phyloP scores from a whole-genome alignment of 1,284 basidiomycete genomes.

The Heterobasidion occidentale region DNA sequence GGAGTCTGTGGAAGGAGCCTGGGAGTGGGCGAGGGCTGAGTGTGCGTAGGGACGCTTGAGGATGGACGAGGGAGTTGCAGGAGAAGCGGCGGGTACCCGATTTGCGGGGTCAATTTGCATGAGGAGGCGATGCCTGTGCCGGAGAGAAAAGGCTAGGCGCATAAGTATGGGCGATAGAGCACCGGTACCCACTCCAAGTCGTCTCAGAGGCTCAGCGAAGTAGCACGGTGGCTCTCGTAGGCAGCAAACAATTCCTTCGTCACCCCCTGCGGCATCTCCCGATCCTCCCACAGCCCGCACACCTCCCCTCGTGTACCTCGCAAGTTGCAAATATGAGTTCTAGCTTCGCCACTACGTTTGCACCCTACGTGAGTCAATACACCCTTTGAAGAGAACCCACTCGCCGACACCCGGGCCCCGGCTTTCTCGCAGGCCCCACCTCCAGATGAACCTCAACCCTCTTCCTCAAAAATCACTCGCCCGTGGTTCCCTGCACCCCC shows the following conservation, averaged over 20 bases:
- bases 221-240: background rate
- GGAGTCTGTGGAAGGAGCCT: background rate
- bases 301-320: no score
- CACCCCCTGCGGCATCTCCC: no score
- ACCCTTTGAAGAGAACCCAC: background rate
- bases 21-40: background rate
- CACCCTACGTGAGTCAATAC: constrained; percentile 40
- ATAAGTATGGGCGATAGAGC: constrained; percentile 23
- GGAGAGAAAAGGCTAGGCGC: constrained; percentile 40
- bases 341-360: constrained; percentile 32
- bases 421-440: constrained; percentile 39
- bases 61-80: constrained; percentile 5
- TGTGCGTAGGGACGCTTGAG: constrained; percentile 22
- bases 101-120: constrained; percentile 42
- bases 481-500: constrained; percentile 52
- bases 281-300: no score
- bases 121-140: constrained; percentile 44
- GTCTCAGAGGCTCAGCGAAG: background rate
- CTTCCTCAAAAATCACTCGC: constrained; percentile 24
- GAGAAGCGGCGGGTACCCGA: constrained; percentile 17
- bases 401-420: background rate
- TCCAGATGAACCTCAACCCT: constrained; percentile 41
- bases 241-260: no score
- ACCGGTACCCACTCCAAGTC: background rate
- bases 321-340: constrained; percentile 17